These are phyloP conservation scores for Aspergillus versicolor DNA, from an alignment of 2,329 filamentous ascomycete species.

Conservation along the genomic window DNA sequence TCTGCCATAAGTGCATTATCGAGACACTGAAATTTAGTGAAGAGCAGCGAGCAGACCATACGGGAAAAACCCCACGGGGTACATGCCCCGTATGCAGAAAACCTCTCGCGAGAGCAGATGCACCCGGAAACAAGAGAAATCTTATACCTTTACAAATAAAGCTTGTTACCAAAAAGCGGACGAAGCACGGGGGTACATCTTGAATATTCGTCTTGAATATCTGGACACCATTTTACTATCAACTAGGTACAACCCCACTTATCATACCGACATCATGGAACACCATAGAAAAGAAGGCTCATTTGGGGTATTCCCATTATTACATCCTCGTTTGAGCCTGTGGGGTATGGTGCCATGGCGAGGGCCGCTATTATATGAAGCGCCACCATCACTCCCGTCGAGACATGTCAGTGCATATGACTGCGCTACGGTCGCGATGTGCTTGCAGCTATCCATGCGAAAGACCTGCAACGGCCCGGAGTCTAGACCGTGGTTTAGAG, in stretches of 20 bases:
- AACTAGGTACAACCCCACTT: background rate
- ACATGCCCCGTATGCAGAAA: slow-evolving; percentile 49
- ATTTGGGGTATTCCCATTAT: background rate
- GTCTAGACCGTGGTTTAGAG: background rate
- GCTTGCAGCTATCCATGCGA: background rate
- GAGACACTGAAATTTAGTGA: slow-evolving; percentile 60
- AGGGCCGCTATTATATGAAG: background rate
- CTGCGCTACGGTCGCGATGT: background rate
- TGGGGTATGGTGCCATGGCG: background rate
- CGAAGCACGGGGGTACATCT: background rate
- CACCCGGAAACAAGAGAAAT: slow-evolving; percentile 33
- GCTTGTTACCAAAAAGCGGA: slow-evolving; percentile 26
- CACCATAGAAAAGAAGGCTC: background rate
- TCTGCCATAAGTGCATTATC: slow-evolving; percentile 63
- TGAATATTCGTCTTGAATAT: background rate
- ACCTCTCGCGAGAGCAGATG: slow-evolving; percentile 37
- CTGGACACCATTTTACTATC: background rate
- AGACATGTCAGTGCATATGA: background rate
- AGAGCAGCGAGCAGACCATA: slow-evolving; percentile 41
- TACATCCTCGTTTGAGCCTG: background rate
- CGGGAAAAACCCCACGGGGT: slow-evolving; percentile 34
- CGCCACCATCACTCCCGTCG: background rate
- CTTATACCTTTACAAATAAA: slow-evolving; percentile 41
- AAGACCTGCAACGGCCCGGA: background rate
- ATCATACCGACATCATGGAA: background rate